phyloP scores from a whole-genome alignment of 257 asterid genomes.

The Fraxinus cuspidata region DNA sequence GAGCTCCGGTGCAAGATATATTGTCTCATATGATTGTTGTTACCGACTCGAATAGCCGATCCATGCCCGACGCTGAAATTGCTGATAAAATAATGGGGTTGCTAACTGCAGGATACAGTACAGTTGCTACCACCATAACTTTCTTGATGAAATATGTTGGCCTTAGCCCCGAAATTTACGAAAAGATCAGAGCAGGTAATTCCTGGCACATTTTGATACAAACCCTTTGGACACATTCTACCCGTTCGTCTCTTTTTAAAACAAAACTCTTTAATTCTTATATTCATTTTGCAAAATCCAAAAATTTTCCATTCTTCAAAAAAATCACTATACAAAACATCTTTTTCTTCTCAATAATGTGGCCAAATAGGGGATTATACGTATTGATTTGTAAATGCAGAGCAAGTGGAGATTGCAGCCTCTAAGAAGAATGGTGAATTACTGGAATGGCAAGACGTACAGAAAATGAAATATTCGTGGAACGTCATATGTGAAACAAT shows the following conservation, averaged over 20 bases:
- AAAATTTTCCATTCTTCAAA: too few species aligned
- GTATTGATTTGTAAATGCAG: slow-evolving; percentile 27
- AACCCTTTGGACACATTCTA: too few species aligned
- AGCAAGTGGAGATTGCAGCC: slow-evolving; percentile 57
- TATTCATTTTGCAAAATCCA: too few species aligned
- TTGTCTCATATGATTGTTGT: slow-evolving; percentile 51
- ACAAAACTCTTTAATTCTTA: too few species aligned
- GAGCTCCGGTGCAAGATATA: slow-evolving; percentile 36
- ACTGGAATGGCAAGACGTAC: slow-evolving; percentile 65
- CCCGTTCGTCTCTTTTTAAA: too few species aligned
- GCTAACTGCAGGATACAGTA: slow-evolving; percentile 64
- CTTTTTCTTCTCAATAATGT: too few species aligned
- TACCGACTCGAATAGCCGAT: slow-evolving; percentile 40
- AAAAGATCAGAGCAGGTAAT: slow-evolving; percentile 51
- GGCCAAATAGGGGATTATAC: too few species aligned
- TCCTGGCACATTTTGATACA: too few species aligned
- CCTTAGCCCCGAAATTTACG: slow-evolving; percentile 40
- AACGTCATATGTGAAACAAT: slow-evolving; percentile 66
- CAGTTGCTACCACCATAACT: slow-evolving; percentile 64
- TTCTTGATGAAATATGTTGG: slow-evolving; percentile 69
- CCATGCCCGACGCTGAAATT: slow-evolving; percentile 56
- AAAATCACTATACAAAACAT: too few species aligned
- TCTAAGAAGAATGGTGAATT: slow-evolving; percentile 48
- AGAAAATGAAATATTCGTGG: slow-evolving; percentile 72
- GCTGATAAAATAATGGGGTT: slow-evolving; percentile 76